Conservation (phyloP, 345 rosid species). For the Raphanus raphanistrum region DNA sequence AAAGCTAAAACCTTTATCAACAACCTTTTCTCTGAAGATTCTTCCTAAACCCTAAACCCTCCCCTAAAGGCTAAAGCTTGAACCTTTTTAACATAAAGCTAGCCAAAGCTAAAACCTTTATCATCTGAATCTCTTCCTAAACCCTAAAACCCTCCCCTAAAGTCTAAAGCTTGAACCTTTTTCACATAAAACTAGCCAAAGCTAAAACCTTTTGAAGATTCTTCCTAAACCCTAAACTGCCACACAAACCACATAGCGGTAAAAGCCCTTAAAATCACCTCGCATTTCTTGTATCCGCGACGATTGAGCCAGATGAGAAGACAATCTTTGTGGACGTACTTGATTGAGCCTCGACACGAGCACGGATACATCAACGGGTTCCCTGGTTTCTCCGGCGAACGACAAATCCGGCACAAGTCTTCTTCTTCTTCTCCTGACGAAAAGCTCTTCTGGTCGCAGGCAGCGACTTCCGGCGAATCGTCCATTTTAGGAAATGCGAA, state of each 20-base stretch:
- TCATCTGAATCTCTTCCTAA: neutral
- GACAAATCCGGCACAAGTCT: constrained; percentile 26
- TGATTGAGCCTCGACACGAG: constrained; percentile 30
- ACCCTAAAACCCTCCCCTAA: too few relatives aligned
- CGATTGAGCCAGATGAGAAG: constrained; percentile 31
- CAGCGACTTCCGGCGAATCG: too few relatives aligned
- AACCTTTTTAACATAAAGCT: neutral
- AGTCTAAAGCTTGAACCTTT: neutral
- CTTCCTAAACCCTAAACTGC: too few relatives aligned
- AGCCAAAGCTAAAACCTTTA: neutral
- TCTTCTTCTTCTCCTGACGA: constrained; percentile 10
- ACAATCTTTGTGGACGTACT: constrained; percentile 30
- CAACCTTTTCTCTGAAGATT: too few relatives aligned
- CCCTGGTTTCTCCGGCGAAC: constrained; percentile 23
- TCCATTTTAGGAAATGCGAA: neutral
- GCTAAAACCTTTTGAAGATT: neutral
- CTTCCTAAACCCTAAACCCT: neutral
- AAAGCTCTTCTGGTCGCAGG: neutral
- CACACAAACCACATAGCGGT: too few relatives aligned
- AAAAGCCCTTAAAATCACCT: neutral
- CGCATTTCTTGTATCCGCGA: constrained; percentile 16
- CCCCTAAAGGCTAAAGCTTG: neutral
- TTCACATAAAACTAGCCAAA: neutral
- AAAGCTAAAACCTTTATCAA: neutral
- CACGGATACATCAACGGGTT: constrained; percentile 30